A percentile compares a stretch with the other conserved stretches of the same genome.
phyloP scores from a whole-genome alignment of 768 basidiomycete species.

The Termitomyces sp. region DNA sequence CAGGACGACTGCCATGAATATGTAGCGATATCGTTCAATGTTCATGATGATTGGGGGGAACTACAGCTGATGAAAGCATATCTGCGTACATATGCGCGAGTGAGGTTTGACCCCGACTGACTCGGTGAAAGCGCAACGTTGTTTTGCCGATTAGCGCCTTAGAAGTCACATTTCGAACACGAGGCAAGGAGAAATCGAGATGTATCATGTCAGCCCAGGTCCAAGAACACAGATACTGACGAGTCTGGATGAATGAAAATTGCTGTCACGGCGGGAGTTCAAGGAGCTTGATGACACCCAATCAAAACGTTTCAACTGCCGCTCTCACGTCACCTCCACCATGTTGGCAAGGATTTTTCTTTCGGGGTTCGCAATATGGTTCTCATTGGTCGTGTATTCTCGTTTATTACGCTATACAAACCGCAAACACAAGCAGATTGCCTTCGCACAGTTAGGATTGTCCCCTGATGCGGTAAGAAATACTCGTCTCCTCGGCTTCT shows the following conservation, averaged over 20 bases:
- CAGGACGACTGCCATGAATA: background rate
- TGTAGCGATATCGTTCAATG: background rate
- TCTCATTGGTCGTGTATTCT: constrained; percentile 9
- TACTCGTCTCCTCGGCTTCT: constrained; percentile 65
- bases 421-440: constrained; percentile 1
- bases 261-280: too few relatives aligned
- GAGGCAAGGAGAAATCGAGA: background rate
- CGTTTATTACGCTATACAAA: constrained; percentile 6
- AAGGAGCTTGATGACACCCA: too few relatives aligned
- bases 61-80: background rate
- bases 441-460: constrained; percentile 19
- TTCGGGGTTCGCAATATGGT: constrained; percentile 3
- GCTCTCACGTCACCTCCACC: background rate
- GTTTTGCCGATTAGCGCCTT: background rate
- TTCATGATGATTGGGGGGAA: background rate
- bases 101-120: background rate
- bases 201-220: too few relatives aligned
- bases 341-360: background rate
- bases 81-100: background rate
- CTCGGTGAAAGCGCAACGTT: background rate
- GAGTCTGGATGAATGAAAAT: too few relatives aligned
- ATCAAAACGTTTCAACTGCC: background rate
- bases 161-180: background rate
- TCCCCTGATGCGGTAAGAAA: constrained; percentile 7
- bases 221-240: too few relatives aligned